These are phyloP conservation scores for Candida insectalens DNA, from an alignment of 805 yeast genomes.

Conservation along the genomic window DNA sequence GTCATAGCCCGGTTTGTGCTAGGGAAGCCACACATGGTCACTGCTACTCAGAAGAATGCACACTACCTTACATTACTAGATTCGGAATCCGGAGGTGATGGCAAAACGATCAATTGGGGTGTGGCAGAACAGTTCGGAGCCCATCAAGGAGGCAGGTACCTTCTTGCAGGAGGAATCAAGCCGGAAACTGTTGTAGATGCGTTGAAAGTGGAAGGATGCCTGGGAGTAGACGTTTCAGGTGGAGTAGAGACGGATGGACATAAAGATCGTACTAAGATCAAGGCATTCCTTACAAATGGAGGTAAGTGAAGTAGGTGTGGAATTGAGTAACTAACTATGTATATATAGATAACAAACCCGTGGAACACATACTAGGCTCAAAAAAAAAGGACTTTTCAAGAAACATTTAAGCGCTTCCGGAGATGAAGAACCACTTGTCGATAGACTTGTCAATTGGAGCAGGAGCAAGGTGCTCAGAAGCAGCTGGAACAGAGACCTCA, in stretches of 20 bases:
- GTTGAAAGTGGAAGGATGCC: slow-evolving; percentile 39
- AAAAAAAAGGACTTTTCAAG: no score
- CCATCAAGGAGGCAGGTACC: slow-evolving; percentile 27
- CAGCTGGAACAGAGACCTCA: slow-evolving; percentile 53
- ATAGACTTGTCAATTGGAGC: slow-evolving; percentile 94
- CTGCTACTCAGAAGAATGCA: slow-evolving; percentile 18
- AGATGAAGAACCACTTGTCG: slow-evolving; percentile 98
- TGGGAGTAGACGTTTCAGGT: slow-evolving; percentile 91
- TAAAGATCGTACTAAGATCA: slow-evolving; percentile 62
- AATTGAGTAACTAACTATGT: not conserved
- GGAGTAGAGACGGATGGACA: slow-evolving; percentile 80
- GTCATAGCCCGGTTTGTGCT: slow-evolving; percentile 71
- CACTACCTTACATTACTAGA: slow-evolving; percentile 64
- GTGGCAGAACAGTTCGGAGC: slow-evolving; percentile 30
- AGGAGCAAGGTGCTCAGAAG: slow-evolving; percentile 61
- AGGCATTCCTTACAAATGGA: slow-evolving; percentile 46
- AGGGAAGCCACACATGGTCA: slow-evolving; percentile 28
- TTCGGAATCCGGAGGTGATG: slow-evolving; percentile 89
- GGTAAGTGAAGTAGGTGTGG: no score
- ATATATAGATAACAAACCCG: no score
- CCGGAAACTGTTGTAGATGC: slow-evolving; percentile 65
- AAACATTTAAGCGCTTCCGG: slow-evolving; percentile 45
- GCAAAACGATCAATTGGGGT: slow-evolving; percentile 70
- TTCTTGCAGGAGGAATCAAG: slow-evolving; percentile 86
- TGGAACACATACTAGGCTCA: no score